phyloP scores from a whole-genome alignment of 768 basidiomycete species.

The Lepiota brunneoincarnata region DNA sequence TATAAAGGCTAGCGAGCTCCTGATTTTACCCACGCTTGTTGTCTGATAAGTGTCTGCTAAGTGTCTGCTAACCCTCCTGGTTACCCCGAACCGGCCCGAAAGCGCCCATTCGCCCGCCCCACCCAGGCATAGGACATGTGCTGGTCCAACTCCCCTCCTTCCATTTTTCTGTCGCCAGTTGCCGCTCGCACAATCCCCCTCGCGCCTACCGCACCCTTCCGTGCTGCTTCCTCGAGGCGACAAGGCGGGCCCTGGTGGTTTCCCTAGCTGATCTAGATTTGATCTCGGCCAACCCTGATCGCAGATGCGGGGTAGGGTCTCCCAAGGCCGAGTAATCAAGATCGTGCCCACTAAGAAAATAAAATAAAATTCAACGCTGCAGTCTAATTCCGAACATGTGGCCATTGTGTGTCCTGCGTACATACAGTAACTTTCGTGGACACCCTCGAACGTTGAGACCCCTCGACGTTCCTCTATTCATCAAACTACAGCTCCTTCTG shows the following conservation, averaged over 20 bases:
- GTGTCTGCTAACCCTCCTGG: neutral
- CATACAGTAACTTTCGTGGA: neutral
- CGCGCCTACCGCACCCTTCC: neutral
- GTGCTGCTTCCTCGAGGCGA: slow-evolving; percentile 5
- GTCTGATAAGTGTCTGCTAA: slow-evolving; percentile 4
- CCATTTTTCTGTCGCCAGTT: neutral
- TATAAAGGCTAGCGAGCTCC: slow-evolving; percentile 1
- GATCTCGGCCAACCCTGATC: slow-evolving; percentile 7
- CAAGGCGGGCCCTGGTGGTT: neutral
- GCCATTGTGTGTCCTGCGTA: neutral
- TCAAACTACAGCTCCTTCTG: neutral
- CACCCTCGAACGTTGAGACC: slow-evolving; percentile 12
- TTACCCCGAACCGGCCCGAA: neutral
- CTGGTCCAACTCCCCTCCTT: neutral
- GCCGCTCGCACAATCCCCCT: neutral
- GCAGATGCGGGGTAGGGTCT: slow-evolving; percentile 12
- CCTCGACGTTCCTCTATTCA: neutral
- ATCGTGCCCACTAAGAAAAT: neutral
- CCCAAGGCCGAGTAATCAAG: slow-evolving; percentile 4
- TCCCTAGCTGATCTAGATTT: slow-evolving; percentile 2
- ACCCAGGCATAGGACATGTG: neutral
- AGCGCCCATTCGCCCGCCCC: neutral
- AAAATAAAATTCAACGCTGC: neutral
- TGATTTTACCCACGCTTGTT: slow-evolving; percentile 6
- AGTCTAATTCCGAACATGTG: neutral